Base-by-base conservation (phyloP, 164 flowering plant genomes). In the Stephania yunnanensis region DNA sequence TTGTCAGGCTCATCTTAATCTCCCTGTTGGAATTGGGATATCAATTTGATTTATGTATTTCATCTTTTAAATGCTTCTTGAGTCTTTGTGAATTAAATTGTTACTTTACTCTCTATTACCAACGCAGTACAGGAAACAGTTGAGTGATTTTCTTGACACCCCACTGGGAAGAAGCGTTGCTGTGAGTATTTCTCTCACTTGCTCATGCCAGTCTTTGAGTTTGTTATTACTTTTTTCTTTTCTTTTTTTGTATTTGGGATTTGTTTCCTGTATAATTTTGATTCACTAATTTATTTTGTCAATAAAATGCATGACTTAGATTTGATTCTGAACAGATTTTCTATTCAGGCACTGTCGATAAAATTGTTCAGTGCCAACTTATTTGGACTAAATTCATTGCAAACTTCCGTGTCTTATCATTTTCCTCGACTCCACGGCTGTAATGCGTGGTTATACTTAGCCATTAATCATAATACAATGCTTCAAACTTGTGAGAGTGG, bases 51-150 rank as follows among this genome's bases (percentile, higher is more conserved):
- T 2, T n/a, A 20, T 61, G 22, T n/a, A 61, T 17, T 13, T n/a
- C 20, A 19, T 61, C 20, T 13, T 4, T 44, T 71, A 52, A 11
- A 7, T 73, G 30, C 15, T 78, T 30, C 25, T 19, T 11, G 42
- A 44, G 44, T 69, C 36, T 46, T 46, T 20, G 42, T 42, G 22
- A 29, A n/a, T 10, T 73, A 46, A 67, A 1, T 76, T 63, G 30
- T 66, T 61, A 68, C 0, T 15, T 11, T 44, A 46, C 52, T 71
- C 17, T 19, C 36, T 36, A 19, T 72, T 83, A 20, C 44, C 36
- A 63, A 82, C 90, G 87, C 97, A 95, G 98, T 95, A 93, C 83
- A 90, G 96, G 85, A 90, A 76, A 86, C 87, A 90, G 84, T 77
- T 95, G 46, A 87, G 29, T 82, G 91, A 84, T 75, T 89, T 89